Evolutionary conservation across 2,329 filamentous ascomycete species (phyloP).

Genomic region (Zymoseptoria pseudotritici): DNA sequence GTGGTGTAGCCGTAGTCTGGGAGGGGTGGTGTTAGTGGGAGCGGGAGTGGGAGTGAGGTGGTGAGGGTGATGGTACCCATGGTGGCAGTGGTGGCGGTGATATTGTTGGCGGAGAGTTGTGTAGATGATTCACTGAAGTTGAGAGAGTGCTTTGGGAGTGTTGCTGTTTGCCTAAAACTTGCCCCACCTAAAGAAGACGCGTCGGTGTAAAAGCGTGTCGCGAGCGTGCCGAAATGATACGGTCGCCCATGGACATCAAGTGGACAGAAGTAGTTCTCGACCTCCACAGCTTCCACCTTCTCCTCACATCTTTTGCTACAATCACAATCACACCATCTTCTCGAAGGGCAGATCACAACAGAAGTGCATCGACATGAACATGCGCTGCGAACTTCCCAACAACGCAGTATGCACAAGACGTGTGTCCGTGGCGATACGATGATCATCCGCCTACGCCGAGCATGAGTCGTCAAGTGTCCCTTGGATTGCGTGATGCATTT

Average conservation of each 20-base stretch:
- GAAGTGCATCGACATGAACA: too few species aligned
- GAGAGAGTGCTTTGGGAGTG: background rate
- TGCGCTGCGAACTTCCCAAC: too few species aligned
- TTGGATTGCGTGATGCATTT: background rate
- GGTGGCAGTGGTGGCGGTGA: background rate
- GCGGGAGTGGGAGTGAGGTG: background rate
- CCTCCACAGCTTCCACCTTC: too few species aligned
- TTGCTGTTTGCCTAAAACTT: background rate
- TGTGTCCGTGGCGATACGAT: background rate
- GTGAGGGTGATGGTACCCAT: constrained; percentile 8
- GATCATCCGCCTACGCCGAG: background rate
- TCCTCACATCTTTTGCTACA: too few species aligned
- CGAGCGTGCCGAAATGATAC: too few species aligned
- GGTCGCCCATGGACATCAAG: too few species aligned
- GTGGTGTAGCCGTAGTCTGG: constrained; percentile 43
- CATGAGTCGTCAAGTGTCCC: background rate
- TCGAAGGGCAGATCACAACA: too few species aligned
- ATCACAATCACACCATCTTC: too few species aligned
- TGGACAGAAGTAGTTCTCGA: too few species aligned
- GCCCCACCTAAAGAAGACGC: background rate
- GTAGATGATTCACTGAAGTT: background rate
- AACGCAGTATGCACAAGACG: background rate
- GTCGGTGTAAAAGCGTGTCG: background rate
- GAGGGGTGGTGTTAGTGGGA: constrained; percentile 3
- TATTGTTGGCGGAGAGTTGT: background rate